Evolutionary conservation across 2,329 filamentous ascomycete species (phyloP).

Genomic region (Pestalotiopsis sp.): DNA sequence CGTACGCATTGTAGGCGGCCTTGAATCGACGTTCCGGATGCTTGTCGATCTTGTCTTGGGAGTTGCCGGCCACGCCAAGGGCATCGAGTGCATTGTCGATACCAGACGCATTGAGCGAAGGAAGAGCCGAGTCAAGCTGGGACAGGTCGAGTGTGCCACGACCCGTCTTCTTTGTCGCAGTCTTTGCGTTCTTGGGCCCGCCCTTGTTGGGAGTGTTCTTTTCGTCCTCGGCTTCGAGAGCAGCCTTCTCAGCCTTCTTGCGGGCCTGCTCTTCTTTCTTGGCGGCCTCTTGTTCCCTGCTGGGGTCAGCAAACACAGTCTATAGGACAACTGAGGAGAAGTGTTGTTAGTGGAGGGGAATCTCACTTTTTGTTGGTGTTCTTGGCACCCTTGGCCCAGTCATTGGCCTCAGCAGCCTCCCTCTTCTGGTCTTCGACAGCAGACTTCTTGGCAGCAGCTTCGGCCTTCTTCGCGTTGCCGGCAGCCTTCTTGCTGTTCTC

Average conservation of each 20-base stretch:
- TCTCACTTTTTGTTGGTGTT: constrained; percentile 83
- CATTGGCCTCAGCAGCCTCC: constrained; percentile 67
- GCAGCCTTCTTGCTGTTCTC: constrained; percentile 88
- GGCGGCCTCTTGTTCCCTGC: constrained; percentile 79
- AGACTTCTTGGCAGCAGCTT: constrained; percentile 79
- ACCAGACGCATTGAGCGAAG: constrained; percentile 76
- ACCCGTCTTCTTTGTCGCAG: constrained; percentile 65
- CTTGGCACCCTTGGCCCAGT: constrained; percentile 89
- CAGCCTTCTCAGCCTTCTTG: constrained; percentile 92
- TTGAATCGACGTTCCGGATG: constrained; percentile 89
- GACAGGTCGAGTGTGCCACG: constrained; percentile 71
- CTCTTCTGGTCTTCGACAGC: constrained; percentile 70
- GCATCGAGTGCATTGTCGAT: constrained; percentile 95
- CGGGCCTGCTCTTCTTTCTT: constrained; percentile 81
- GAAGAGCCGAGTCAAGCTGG: constrained; percentile 69
- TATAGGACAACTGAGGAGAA: constrained; percentile 6
- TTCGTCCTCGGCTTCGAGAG: constrained; percentile 82
- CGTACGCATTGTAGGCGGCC: constrained; percentile 81
- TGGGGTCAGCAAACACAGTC: not conserved
- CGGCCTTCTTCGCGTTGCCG: constrained; percentile 91
- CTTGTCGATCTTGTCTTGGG: constrained; percentile 75
- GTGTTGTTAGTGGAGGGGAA: not conserved
- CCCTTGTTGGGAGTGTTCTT: constrained; percentile 59
- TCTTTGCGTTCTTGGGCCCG: constrained; percentile 68
- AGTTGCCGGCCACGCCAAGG: constrained; percentile 63